Evolutionary conservation across 176 grass and related monocot species (phyloP), one percentile per base, ranked within the genome.

Genomic region (Areca catechu): DNA sequence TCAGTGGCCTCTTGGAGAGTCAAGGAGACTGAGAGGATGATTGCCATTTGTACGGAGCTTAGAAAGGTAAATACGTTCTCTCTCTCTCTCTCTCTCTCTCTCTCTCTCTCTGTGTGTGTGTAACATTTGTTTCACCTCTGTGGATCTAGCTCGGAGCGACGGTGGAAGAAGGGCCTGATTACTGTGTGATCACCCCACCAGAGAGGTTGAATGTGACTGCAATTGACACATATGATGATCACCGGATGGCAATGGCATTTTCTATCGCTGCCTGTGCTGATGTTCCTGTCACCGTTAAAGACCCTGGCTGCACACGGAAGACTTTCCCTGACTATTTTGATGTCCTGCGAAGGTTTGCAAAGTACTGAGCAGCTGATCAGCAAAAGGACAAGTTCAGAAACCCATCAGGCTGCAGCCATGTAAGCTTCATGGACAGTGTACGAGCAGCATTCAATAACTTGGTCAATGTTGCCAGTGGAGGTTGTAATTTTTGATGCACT

Each of bases 1-100:
- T 24, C 72, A 98, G 94, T 98, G 88, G 88, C 94, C 48, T 98
- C 94, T 30, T 98, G 94, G 94, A 98, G 94, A 81, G 94, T 98
- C 22, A 98, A 98, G 84, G 94, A 98, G 61, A 98, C 94, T 3
- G 88, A 98, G 50, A 85, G 94, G 75, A 98, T 93, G 88, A 68
- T 98, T 4, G 94, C 88, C 0, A 92, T 92, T 29, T 67, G 88
- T 29, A 98, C 94, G 0, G 94, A 98, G 63, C 88, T 92, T 63
- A 80, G 84, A 56, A 98, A 98, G 94, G 94, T 98, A 48, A 1
- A 10, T 29, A 51, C 28, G 23, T 27, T 37, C 56, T 71, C 49
- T 43, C 6, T 16, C 16, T 20, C 18, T 37, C 20, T 50, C 0
- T 18, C 19, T 53, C 10, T 25, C 9, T 62, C 21, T 15, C 18